Conservation (phyloP, 805 yeast genomes). For the Kazachstania martiniae region DNA sequence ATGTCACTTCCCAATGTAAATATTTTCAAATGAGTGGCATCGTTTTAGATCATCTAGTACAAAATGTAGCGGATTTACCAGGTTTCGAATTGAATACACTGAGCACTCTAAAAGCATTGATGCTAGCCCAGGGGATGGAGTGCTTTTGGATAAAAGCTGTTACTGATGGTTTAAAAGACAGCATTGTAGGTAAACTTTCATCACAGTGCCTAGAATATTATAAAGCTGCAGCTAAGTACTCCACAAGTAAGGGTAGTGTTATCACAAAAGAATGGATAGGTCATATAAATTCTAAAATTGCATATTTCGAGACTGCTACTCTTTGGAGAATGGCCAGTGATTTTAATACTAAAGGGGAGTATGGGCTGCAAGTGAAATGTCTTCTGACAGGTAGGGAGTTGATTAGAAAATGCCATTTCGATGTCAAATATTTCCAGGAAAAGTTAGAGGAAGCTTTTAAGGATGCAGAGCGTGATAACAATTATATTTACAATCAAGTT, state of each 20-base stretch:
- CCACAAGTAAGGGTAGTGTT: slow-evolving; percentile 39
- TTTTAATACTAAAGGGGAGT: slow-evolving; percentile 28
- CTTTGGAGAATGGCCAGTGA: slow-evolving; percentile 48
- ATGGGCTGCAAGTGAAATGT: slow-evolving; percentile 54
- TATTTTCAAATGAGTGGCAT: slow-evolving; percentile 75
- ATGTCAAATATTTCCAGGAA: too few relatives aligned
- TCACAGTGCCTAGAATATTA: slow-evolving; percentile 53
- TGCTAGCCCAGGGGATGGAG: slow-evolving; percentile 84
- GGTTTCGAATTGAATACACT: slow-evolving; percentile 30
- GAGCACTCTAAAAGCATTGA: slow-evolving; percentile 38
- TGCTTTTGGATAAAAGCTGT: slow-evolving; percentile 68
- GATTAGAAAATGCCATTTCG: slow-evolving; percentile 19
- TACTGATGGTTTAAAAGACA: slow-evolving; percentile 34
- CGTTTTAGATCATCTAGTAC: slow-evolving; percentile 33
- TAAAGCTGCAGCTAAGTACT: slow-evolving; percentile 31
- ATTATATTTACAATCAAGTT: slow-evolving; percentile 58
- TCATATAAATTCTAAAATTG: slow-evolving; percentile 46
- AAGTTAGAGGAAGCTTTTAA: slow-evolving; percentile 41
- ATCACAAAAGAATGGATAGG: slow-evolving; percentile 55
- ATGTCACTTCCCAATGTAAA: slow-evolving; percentile 34
- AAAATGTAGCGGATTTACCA: not conserved
- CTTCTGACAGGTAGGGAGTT: not conserved
- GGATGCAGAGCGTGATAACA: slow-evolving; percentile 68
- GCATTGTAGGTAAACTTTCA: slow-evolving; percentile 54
- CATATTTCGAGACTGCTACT: slow-evolving; percentile 65